Evolutionary conservation across 805 yeast species (phyloP).

Genomic region (Saccharomyces jurei): DNA sequence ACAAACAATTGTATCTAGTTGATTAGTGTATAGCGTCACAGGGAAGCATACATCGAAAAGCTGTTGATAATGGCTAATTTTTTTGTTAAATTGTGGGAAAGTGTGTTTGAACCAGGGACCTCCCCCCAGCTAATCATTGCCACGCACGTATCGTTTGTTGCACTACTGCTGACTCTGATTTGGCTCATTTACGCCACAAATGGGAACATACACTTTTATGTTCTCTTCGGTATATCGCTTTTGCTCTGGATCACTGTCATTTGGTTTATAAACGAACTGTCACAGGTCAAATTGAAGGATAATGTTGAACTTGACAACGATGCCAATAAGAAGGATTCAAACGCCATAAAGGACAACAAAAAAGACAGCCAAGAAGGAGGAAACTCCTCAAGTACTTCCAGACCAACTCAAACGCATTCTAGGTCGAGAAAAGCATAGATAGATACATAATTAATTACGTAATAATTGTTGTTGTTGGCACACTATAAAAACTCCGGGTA

Average conservation of each 20-base stretch:
- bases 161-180: conserved; percentile 46
- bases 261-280: conserved; percentile 78
- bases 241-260: conserved; percentile 71
- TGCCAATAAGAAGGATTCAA: conserved; percentile 15
- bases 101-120: conserved; percentile 88
- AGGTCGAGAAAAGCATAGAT: conserved; percentile 8
- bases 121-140: conserved; percentile 84
- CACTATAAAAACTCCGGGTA: not conserved
- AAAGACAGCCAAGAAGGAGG: not conserved
- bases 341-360: not conserved
- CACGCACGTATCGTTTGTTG: conserved; percentile 73
- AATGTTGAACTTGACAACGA: conserved; percentile 26
- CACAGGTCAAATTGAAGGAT: conserved; percentile 31
- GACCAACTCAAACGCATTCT: not conserved
- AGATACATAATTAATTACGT: not conserved
- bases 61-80: conserved; percentile 14
- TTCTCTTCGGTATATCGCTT: conserved; percentile 47
- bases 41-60: not conserved
- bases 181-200: conserved; percentile 53
- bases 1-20: not conserved
- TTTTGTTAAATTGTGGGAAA: conserved; percentile 67
- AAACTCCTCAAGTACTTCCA: conserved; percentile 1
- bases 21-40: not conserved
- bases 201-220: conserved; percentile 57
- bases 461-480: not conserved